Conservation (phyloP, 352 stramenopile species). For the Thraustochytrium striatum region DNA sequence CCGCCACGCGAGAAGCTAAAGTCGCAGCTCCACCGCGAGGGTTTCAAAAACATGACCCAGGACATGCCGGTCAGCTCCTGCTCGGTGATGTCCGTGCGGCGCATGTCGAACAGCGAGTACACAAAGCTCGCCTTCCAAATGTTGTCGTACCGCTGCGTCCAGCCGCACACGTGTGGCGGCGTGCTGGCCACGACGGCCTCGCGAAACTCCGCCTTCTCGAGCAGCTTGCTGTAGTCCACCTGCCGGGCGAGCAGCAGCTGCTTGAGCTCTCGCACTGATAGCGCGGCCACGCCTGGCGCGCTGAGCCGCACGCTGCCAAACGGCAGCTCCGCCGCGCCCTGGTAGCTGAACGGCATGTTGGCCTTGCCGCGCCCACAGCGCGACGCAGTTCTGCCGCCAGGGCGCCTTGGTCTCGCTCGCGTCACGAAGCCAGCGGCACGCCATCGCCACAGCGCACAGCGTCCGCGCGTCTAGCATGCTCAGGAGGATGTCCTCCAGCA, state of each 20-base stretch:
- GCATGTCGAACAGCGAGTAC: not conserved
- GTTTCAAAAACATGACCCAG: slow-evolving; percentile 29
- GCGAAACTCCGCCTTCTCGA: slow-evolving; percentile 32
- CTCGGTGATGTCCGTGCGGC: slow-evolving; percentile 14
- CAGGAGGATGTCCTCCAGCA: not conserved
- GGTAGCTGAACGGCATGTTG: slow-evolving; percentile 35
- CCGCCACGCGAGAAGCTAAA: not conserved
- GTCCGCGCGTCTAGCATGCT: not conserved
- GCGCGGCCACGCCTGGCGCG: not conserved
- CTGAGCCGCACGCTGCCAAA: slow-evolving; percentile 8
- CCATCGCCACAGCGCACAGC: not conserved
- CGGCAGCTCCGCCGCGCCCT: slow-evolving; percentile 4
- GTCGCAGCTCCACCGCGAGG: not conserved
- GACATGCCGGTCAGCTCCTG: not conserved
- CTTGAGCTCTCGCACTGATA: not conserved
- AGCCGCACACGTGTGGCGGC: not conserved
- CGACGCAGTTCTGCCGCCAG: not conserved
- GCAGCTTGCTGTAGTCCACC: not conserved
- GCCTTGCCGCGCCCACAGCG: slow-evolving; percentile 2
- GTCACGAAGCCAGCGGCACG: not conserved
- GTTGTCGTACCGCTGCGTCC: slow-evolving; percentile 5
- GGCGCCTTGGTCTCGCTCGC: not conserved
- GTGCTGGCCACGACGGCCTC: not conserved
- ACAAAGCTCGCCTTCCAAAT: slow-evolving; percentile 38
- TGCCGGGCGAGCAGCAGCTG: not conserved